Percentiles rank a stretch among this genome's conserved stretches.
Conservation (phyloP, 768 basidiomycete species). For the Kondoa subrosea region DNA sequence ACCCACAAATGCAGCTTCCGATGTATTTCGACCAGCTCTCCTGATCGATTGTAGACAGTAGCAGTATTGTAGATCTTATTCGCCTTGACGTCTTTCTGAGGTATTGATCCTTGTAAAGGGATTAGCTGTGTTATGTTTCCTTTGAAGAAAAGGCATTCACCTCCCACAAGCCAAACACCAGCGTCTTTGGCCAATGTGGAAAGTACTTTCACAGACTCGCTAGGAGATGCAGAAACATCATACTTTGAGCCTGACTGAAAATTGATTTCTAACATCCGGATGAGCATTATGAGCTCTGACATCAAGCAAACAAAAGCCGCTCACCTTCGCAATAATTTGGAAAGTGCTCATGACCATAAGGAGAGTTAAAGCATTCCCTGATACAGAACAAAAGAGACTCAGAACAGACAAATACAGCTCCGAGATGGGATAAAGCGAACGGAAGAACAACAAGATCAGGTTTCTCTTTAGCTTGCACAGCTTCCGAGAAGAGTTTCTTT, state of each 20-base stretch:
- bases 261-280: too few relatives aligned
- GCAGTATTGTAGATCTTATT: constrained; percentile 80
- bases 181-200: constrained; percentile 61
- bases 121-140: not conserved
- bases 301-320: constrained; percentile 2
- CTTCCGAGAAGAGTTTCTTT: constrained; percentile 30
- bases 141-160: not conserved
- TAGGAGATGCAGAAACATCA: constrained; percentile 11
- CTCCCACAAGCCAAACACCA: constrained; percentile 48
- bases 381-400: constrained; percentile 13
- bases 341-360: constrained; percentile 43
- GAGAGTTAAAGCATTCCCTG: constrained; percentile 37
- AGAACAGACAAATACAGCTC: not conserved
- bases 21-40: constrained; percentile 68
- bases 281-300: too few relatives aligned
- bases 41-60: constrained; percentile 34
- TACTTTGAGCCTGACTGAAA: not conserved
- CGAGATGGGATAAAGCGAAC: constrained; percentile 57
- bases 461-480: constrained; percentile 39
- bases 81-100: constrained; percentile 49
- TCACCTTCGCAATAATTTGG: constrained; percentile 57
- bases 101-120: constrained; percentile 88
- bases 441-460: constrained; percentile 66
- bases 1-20: constrained; percentile 66
- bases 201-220: constrained; percentile 61